Evolutionary conservation across 345 rosid genomes (phyloP).

Genomic region (Microthlaspi erraticum): DNA sequence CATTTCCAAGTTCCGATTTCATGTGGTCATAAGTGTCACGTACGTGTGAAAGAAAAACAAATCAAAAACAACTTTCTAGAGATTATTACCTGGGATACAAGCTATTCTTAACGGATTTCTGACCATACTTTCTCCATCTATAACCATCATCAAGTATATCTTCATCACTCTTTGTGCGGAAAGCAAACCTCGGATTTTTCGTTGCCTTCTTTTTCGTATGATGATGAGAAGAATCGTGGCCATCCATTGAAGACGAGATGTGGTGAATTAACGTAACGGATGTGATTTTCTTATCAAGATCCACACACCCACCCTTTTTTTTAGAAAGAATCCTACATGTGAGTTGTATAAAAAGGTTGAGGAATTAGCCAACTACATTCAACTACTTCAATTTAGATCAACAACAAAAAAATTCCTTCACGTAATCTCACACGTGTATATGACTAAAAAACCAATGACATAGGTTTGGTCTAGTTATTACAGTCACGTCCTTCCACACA

Average conservation of each 20-base stretch:
- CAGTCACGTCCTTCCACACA: conserved; percentile 13
- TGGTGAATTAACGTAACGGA: conserved; percentile 58
- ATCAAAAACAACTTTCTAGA: background rate
- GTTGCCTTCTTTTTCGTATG: conserved; percentile 48
- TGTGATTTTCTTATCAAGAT: conserved; percentile 14
- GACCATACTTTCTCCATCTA: conserved; percentile 57
- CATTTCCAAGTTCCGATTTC: background rate
- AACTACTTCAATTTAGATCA: conserved; percentile 73
- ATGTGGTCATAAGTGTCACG: background rate
- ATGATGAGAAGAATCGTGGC: conserved; percentile 28
- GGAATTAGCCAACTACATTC: conserved; percentile 68
- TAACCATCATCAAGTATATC: conserved; percentile 82
- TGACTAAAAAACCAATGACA: conserved; percentile 3
- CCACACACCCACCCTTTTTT: background rate
- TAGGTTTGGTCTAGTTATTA: conserved; percentile 27
- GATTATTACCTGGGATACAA: conserved; percentile 58
- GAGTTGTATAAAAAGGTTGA: conserved; percentile 38
- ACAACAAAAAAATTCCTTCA: conserved; percentile 36
- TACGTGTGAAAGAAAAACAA: background rate
- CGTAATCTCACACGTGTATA: conserved; percentile 22
- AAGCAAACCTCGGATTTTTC: conserved; percentile 57
- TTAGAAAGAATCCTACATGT: background rate
- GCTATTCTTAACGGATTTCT: conserved; percentile 60
- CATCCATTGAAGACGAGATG: conserved; percentile 50
- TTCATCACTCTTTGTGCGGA: conserved; percentile 68